Base-by-base conservation (phyloP, 306 rosid genomes). In the Fagus crenata region DNA sequence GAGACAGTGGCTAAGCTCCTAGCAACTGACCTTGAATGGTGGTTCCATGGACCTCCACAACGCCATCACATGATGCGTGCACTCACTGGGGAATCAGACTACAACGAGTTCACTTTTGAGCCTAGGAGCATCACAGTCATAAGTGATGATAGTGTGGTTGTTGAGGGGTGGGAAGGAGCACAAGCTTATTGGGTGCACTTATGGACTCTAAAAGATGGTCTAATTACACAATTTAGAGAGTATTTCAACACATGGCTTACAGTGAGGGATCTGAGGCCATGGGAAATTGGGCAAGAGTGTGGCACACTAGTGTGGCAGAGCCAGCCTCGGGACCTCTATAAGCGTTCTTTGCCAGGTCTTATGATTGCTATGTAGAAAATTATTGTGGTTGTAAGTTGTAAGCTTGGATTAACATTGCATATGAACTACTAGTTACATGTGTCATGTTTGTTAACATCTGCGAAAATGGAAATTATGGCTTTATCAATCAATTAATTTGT, bases 11-110 rank as follows among this genome's bases (percentile, higher is more conserved):
- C 89, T 4, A 76, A 78, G 71, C 79, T 92, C 68, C 77, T 92
- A 37, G 93, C 95, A 8, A 76, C 82, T 58, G 98, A 92, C 74
- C 89, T 94, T 2, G 98, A 90, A 61, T 94, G 90, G 90, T 94
- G 98, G 97, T 94, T 94, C 90, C 98, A 94, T 54, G 98, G 98
- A 1, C 98, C 98, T 3, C 98, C 95, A 3, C 70, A 82, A 41
- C 86, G 97, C 83, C 91, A 94, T 53, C 96, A 94, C 90, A 94
- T 94, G 98, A 94, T 90, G 98, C 81, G 72, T 76, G 82, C 89
- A 75, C 93, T 94, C 5, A 94, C 98, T 0, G 98, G 96, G 3
- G 94, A 88, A 68, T 77, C 78, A 12, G 59, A 81, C 2, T 75
- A 70, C 82, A 80, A 75, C 1, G 93, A 78, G 46, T 94, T 94